A percentile compares a stretch with the other conserved stretches of the same genome.
These are phyloP conservation scores for Balakata baccata DNA, from an alignment of 345 rosid species.

Conservation along the genomic window DNA sequence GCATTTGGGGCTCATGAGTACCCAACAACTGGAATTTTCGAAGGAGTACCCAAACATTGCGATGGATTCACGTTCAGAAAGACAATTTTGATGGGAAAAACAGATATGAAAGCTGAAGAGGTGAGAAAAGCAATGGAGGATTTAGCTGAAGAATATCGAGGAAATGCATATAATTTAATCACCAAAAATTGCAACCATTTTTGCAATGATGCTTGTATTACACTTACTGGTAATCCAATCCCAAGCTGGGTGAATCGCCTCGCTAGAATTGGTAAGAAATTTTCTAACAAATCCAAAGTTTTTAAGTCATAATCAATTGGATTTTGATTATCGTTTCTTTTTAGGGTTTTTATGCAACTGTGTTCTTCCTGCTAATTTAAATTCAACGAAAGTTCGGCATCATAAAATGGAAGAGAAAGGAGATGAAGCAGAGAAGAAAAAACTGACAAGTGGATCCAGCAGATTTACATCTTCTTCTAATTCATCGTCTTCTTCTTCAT, in stretches of 20 bases:
- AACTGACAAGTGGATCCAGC: slow-evolving; percentile 42
- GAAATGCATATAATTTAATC: slow-evolving; percentile 85
- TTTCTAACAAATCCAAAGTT: too few relatives aligned
- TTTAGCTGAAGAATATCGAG: slow-evolving; percentile 62
- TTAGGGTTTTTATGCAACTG: slow-evolving; percentile 84
- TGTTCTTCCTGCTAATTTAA: slow-evolving; percentile 79
- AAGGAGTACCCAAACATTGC: slow-evolving; percentile 84
- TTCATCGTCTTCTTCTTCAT: slow-evolving; percentile 58
- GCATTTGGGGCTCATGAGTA: slow-evolving; percentile 97
- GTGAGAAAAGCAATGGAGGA: slow-evolving; percentile 81
- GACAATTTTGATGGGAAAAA: slow-evolving; percentile 80
- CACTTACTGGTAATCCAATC: slow-evolving; percentile 74
- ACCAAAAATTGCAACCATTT: slow-evolving; percentile 98
- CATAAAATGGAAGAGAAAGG: slow-evolving; percentile 60
- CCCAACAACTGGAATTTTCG: slow-evolving; percentile 90
- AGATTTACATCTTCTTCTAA: slow-evolving; percentile 35
- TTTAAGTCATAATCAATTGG: too few relatives aligned
- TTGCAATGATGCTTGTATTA: slow-evolving; percentile 81
- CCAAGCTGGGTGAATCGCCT: slow-evolving; percentile 98
- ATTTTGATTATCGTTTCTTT: too few relatives aligned
- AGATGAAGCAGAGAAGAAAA: slow-evolving; percentile 60
- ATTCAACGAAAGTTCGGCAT: slow-evolving; percentile 55
- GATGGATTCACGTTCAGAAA: slow-evolving; percentile 88
- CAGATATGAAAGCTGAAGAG: slow-evolving; percentile 57
- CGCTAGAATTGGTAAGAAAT: slow-evolving; percentile 73